phyloP scores from a whole-genome alignment of 1,139 yeast species.

The Nadsonia commutata region DNA sequence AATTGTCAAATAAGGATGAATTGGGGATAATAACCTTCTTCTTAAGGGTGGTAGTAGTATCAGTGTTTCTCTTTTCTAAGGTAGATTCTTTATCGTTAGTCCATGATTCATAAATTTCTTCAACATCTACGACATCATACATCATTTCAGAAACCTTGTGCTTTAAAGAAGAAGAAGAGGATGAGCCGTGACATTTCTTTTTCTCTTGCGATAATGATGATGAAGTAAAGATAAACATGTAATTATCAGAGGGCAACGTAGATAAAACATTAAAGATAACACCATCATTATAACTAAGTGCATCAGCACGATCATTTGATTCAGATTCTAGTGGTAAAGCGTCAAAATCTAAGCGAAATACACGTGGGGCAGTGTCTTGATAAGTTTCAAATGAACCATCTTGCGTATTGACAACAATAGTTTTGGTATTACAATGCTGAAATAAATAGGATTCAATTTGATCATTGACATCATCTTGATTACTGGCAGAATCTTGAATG shows the following conservation, averaged over 20 bases:
- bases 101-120: conserved; percentile 4
- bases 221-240: conserved; percentile 21
- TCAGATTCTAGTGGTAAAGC: conserved; percentile 10
- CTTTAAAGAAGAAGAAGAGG: conserved; percentile 6
- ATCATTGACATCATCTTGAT: too few relatives aligned
- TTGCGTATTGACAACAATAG: conserved; percentile 15
- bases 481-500: conserved; percentile 7
- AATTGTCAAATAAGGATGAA: conserved; percentile 29
- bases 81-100: background rate
- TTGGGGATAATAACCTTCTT: conserved; percentile 5
- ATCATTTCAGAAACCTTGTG: conserved; percentile 1
- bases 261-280: conserved; percentile 17
- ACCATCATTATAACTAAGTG: conserved; percentile 17
- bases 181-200: background rate
- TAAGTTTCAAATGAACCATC: conserved; percentile 16
- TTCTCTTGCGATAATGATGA: conserved; percentile 9
- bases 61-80: conserved; percentile 4
- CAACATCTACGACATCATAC: background rate
- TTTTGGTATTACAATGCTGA: conserved; percentile 18
- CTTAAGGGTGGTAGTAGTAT: conserved; percentile 5
- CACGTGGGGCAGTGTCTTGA: conserved; percentile 19
- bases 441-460: too few relatives aligned
- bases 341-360: conserved; percentile 18
- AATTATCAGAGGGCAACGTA: conserved; percentile 21
- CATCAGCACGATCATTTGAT: conserved; percentile 8